phyloP scores from a whole-genome alignment of 2,329 filamentous ascomycete genomes.

The Zopfia rhizophila region DNA sequence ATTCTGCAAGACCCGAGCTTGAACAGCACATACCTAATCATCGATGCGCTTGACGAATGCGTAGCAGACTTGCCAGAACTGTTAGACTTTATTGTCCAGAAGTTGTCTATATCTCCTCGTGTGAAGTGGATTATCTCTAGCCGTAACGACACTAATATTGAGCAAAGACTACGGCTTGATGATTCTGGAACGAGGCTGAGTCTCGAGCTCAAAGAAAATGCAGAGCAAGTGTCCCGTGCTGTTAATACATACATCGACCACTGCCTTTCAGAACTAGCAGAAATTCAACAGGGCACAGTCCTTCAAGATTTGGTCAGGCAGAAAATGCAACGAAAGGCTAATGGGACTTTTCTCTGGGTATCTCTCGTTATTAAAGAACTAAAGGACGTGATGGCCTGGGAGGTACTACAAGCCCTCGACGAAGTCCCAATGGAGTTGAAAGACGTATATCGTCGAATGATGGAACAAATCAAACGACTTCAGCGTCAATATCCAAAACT shows the following conservation, averaged over 20 bases:
- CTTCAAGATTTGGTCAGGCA: constrained; percentile 4
- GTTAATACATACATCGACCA: constrained; percentile 50
- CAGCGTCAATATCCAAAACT: too few relatives aligned
- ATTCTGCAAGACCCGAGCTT: too few relatives aligned
- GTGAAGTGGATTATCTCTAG: too few relatives aligned
- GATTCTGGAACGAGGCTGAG: constrained; percentile 32
- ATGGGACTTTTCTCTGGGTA: constrained; percentile 10
- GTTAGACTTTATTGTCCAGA: constrained; percentile 34
- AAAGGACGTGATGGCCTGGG: constrained; percentile 16
- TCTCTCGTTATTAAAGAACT: constrained; percentile 14
- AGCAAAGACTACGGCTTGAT: constrained; percentile 31
- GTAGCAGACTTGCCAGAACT: constrained; percentile 6
- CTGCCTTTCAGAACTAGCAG: constrained; percentile 33
- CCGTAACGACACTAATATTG: too few relatives aligned
- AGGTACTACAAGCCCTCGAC: constrained; percentile 12
- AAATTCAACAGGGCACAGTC: constrained; percentile 12
- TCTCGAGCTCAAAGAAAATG: constrained; percentile 38
- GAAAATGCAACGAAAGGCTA: constrained; percentile 36
- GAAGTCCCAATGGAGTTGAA: constrained; percentile 14
- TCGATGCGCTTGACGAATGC: constrained; percentile 14
- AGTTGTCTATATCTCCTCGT: constrained; percentile 31
- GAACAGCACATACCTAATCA: constrained; percentile 8
- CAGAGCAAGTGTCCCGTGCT: constrained; percentile 45
- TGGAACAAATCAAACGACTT: constrained; percentile 7
- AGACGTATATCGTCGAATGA: constrained; percentile 13